Base-by-base conservation (phyloP, 805 yeast species). In the Soucietia sequanensis region DNA sequence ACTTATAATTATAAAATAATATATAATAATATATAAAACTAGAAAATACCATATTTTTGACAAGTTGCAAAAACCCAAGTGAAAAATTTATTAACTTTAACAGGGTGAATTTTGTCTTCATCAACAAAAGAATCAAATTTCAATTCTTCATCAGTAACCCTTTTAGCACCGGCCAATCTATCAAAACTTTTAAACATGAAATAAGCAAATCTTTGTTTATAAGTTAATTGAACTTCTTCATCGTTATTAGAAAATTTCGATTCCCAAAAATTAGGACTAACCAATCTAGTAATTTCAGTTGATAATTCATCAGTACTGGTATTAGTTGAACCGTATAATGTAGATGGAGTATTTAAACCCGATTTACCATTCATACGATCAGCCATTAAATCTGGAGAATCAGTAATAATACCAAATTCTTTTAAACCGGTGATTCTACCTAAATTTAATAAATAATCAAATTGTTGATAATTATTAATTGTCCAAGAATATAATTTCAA, bases 241-340 rank as follows among this genome's bases (percentile, higher is more conserved):
- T 37, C 33, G 14, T 34, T 39, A 30, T 39, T 30, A 29, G 34
- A 21, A 30, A 28, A 33, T 12, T 26, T 17, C 13, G 20, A 12
- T 8, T 7, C 25, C 18, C 40, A 10, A 21, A n/a, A n/a, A 9
- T 4, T 10, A 10, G 31, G 27, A 11, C 38, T 18, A 14, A 36
- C 35, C 23, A 46, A 29, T 29, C 34, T 38, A 3, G 41, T 30
- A 15, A 33, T 23, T 26, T 38, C 46, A 3, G 39, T 20, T 17
- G 26, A 29, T 16, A 37, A 26, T 19, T 31, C 35, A 20, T 34
- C 35, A 17, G 27, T 27, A 8, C 22, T 16, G 18, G 19, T 11
- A 15, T 24, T 18, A 21, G n/a, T 65, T 2, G 87, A 79, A 44
- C 73, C 71, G n/a, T 79, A 70, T 20, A 70, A 72, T 28, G 44